phyloP scores from a whole-genome alignment of 2,329 filamentous ascomycete genomes.

The Talaromyces sp. region DNA sequence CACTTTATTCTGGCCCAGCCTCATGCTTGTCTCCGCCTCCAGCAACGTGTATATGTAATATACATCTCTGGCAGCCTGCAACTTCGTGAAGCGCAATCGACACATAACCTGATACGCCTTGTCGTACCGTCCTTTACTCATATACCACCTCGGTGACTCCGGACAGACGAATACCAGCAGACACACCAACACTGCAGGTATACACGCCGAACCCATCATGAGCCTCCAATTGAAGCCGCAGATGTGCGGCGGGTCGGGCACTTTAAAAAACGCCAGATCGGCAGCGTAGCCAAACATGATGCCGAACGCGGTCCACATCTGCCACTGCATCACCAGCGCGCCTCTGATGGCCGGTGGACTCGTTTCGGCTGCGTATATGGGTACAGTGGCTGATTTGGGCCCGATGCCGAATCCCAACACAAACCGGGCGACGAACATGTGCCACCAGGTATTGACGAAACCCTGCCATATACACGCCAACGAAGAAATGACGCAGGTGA shows the following conservation, averaged over 20 bases:
- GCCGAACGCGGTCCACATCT: slow-evolving; percentile 54
- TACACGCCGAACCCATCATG: slow-evolving; percentile 65
- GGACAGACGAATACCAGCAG: slow-evolving; percentile 62
- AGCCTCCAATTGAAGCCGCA: slow-evolving; percentile 62
- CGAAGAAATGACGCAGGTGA: slow-evolving; percentile 68
- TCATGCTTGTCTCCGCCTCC: slow-evolving; percentile 56
- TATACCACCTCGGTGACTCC: slow-evolving; percentile 49
- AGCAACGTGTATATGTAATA: slow-evolving; percentile 54
- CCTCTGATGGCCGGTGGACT: slow-evolving; percentile 66
- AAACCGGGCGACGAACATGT: slow-evolving; percentile 67
- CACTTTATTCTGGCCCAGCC: slow-evolving; percentile 49
- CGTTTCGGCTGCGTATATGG: slow-evolving; percentile 73
- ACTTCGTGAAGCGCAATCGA: slow-evolving; percentile 41
- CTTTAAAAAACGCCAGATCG: slow-evolving; percentile 60
- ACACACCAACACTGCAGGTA: slow-evolving; percentile 58
- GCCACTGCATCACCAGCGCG: slow-evolving; percentile 79
- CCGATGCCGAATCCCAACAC: slow-evolving; percentile 75
- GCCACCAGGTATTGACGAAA: slow-evolving; percentile 67
- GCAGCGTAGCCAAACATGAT: slow-evolving; percentile 57
- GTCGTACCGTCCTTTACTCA: slow-evolving; percentile 42
- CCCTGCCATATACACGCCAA: slow-evolving; percentile 54
- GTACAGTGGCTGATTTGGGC: slow-evolving; percentile 69
- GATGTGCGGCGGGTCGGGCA: slow-evolving; percentile 50
- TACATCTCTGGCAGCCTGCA: slow-evolving; percentile 45
- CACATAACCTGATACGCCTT: slow-evolving; percentile 44